Base-by-base conservation (phyloP, 2,329 filamentous ascomycete genomes). In the Fusarium continuum region DNA sequence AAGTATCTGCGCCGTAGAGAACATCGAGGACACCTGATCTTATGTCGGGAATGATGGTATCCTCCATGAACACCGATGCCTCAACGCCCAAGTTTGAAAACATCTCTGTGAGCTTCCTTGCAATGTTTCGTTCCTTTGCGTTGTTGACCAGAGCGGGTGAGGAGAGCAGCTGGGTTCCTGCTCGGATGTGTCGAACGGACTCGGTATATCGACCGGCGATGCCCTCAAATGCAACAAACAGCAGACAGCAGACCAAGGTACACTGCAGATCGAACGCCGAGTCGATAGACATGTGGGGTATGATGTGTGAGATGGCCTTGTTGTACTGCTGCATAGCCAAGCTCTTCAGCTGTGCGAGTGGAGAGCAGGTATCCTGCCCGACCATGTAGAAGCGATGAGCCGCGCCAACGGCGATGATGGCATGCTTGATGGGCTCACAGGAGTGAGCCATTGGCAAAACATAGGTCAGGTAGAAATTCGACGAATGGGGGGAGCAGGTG, bases 221-320 rank as follows among this genome's bases (percentile, higher is more conserved):
- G 3, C 64, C 41, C 38, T 71, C 69, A 8, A 70, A 64, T 0
- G 67, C 68, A 3, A 71, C 50, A 7, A 71, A 70, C 2, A 71
- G 17, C 0, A 71, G 32, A 23, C 69, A 71, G 19, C 67, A 67
- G 1, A 70, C 54, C 1, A 68, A 6, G 1, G 66, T 66, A 14
- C 58, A 60, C 19, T 68, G 66, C 5, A 66, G 32, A 2, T 67
- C 55, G 4, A 56, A 55, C 1, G 54, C 17, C 1, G 61, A 51
- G 2, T 58, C 22, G 3, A 61, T 36, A 0, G 44, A 59, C 60
- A 69, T 68, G 17, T 54, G 47, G 3, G 55, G 62, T 19, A 68
- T 40, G 20, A 68, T 68, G 0, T 41, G 43, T 3, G 60, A 36
- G 19, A 69, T 69, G 25, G 66, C 64, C 8, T 62, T 69, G 45